Evolutionary conservation across 371 early-diverging fungal species (phyloP), one percentile per base, ranked within the genome.

Genomic region (Mortierella sp.): DNA sequence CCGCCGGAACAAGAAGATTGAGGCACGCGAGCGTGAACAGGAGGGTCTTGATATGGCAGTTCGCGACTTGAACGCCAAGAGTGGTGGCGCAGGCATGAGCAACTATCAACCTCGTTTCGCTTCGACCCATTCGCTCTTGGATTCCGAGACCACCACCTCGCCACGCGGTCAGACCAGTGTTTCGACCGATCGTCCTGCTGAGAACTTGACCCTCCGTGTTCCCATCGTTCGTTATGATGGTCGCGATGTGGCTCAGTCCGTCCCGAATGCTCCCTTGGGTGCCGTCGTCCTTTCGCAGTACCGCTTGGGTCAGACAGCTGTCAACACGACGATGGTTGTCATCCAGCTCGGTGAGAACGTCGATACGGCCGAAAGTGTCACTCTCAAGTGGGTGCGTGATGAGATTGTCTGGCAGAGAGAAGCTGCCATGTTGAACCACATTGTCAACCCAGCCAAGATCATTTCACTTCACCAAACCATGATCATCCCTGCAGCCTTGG

Each of bases 361-460:
- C 0, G 74, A 74, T 22, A 74, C 74, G 27, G 68, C 74, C 13
- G 74, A 74, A 54, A 63, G 63, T 52, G 74, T 74, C 28, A 74
- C 74, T 17, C 67, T 74, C 56, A 74, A 74, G 57, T 74, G 74
- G 74, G 74, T 74, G 29, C 59, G 74, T 28, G 74, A 74, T 41
- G 74, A 74, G 54, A 63, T 74, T 63, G 68, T 74, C 22, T 74
- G 74, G 74, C 74, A 74, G 64, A 54, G 74, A 31, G 74, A 74
- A 57, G 74, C 74, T 1, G 74, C 74, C 37, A 76, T 76, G 76
- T 64, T 76, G 76, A 76, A 76, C 65, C 76, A 76, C 41, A 76
- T 76, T 40, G 65, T 76, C 29, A 76, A 76, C 57, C 76, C 76
- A 3, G 54, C 76, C 47, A 76, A 76, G 62, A 68, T 76, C 52